Evolutionary conservation across 495 filamentous ascomycete species (phyloP).

Genomic region (Terfezia boudieri): DNA sequence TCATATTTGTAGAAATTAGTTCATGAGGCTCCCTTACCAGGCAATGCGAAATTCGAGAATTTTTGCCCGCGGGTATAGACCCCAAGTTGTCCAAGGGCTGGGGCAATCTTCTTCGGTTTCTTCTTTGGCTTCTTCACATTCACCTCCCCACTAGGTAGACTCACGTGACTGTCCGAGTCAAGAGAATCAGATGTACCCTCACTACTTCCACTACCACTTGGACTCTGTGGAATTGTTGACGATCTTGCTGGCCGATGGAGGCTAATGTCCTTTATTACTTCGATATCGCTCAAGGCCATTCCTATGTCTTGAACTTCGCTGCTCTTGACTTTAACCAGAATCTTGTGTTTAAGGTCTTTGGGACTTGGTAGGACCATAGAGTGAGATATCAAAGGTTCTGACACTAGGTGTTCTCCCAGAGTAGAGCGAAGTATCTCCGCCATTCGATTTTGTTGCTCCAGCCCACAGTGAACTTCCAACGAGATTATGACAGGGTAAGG

Average conservation of each 20-base stretch:
- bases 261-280: slow-evolving; percentile 8
- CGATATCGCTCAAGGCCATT: slow-evolving; percentile 9
- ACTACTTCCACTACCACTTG: slow-evolving; percentile 25
- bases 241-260: slow-evolving; percentile 4
- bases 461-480: slow-evolving; percentile 79
- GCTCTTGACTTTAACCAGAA: slow-evolving; percentile 80
- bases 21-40: slow-evolving; percentile 7
- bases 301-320: slow-evolving; percentile 9
- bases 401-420: slow-evolving; percentile 56
- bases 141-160: slow-evolving; percentile 24
- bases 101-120: slow-evolving; percentile 76
- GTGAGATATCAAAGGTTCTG: slow-evolving; percentile 45
- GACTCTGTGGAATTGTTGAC: slow-evolving; percentile 22
- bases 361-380: slow-evolving; percentile 53
- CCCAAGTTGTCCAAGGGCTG: slow-evolving; percentile 59
- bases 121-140: slow-evolving; percentile 54
- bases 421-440: slow-evolving; percentile 69
- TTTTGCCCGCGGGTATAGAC: slow-evolving; percentile 79
- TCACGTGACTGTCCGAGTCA: slow-evolving; percentile 17
- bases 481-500: slow-evolving; percentile 79
- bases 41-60: slow-evolving; percentile 27
- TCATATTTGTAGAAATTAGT: background rate
- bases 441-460: slow-evolving; percentile 68
- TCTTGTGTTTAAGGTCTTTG: slow-evolving; percentile 55
- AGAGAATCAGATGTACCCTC: slow-evolving; percentile 36